These are phyloP conservation scores for Apiospora arundinis DNA, from an alignment of 2,329 filamentous ascomycete genomes.

Conservation along the genomic window DNA sequence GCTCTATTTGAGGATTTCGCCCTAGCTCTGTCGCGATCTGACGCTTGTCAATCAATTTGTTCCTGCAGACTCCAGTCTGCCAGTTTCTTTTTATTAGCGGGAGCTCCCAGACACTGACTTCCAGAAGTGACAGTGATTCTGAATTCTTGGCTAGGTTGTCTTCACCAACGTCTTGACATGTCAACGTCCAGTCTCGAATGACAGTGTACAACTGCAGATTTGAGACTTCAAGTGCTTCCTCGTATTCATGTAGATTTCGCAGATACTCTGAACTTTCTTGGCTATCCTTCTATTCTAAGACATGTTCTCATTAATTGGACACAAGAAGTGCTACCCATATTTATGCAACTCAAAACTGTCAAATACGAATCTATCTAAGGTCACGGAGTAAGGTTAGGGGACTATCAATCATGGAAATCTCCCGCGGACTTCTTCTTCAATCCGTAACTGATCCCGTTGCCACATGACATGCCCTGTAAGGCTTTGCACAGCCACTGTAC, in stretches of 20 bases:
- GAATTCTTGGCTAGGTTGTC: neutral
- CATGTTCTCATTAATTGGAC: neutral
- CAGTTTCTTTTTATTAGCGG: neutral
- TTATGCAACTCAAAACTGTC: neutral
- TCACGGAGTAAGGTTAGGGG: too few species aligned
- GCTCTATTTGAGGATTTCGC: neutral
- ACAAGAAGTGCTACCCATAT: neutral
- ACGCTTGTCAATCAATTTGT: neutral
- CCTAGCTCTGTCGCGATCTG: neutral
- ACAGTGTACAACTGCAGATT: neutral
- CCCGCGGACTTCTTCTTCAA: too few species aligned
- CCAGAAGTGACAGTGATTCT: neutral
- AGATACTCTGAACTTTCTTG: neutral
- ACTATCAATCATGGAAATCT: too few species aligned
- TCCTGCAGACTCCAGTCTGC: neutral
- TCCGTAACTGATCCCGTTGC: neutral
- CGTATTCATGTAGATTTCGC: neutral
- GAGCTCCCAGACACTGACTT: neutral
- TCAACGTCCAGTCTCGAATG: too few species aligned
- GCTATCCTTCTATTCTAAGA: neutral
- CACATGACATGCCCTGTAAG: slow-evolving; percentile 4
- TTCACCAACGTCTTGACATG: neutral
- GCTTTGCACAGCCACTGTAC: slow-evolving; percentile 4
- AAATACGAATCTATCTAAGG: neutral
- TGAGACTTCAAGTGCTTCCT: neutral